These are phyloP conservation scores for Lentinula novae-zelandiae DNA, from an alignment of 1,284 basidiomycete genomes.

Conservation along the genomic window DNA sequence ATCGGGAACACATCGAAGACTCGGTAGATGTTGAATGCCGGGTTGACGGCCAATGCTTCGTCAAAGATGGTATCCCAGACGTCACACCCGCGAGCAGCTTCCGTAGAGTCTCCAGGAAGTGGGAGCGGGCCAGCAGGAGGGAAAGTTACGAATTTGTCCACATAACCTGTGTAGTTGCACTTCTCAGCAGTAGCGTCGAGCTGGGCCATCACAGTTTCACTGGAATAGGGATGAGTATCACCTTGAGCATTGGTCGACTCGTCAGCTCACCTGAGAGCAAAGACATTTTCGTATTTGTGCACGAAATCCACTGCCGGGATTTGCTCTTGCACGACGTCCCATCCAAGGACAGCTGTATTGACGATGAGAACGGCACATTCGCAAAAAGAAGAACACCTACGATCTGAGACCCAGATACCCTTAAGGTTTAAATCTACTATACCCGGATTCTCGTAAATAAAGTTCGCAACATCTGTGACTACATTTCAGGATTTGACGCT, in stretches of 20 bases:
- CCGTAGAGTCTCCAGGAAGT: slow-evolving; percentile 48
- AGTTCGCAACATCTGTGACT: slow-evolving; percentile 64
- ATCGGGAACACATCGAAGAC: slow-evolving; percentile 63
- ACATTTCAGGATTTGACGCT: background rate
- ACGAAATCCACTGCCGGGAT: slow-evolving; percentile 71
- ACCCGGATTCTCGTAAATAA: slow-evolving; percentile 57
- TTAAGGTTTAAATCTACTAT: slow-evolving; percentile 54
- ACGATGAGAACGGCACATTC: background rate
- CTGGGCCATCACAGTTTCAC: slow-evolving; percentile 57
- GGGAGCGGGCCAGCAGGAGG: slow-evolving; percentile 60
- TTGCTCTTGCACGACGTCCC: slow-evolving; percentile 58
- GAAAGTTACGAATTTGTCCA: slow-evolving; percentile 59
- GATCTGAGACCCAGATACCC: slow-evolving; percentile 72
- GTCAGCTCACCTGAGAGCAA: slow-evolving; percentile 59
- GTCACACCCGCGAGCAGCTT: slow-evolving; percentile 51
- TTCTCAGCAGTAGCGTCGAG: slow-evolving; percentile 47
- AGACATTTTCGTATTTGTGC: slow-evolving; percentile 63
- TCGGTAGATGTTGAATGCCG: slow-evolving; percentile 73
- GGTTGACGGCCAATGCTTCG: slow-evolving; percentile 59
- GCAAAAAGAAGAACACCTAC: slow-evolving; percentile 34
- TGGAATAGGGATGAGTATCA: slow-evolving; percentile 21
- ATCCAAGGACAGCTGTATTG: slow-evolving; percentile 47
- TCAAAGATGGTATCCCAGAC: slow-evolving; percentile 63
- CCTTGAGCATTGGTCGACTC: background rate
- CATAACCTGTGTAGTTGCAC: slow-evolving; percentile 66